Evolutionary conservation across 2,329 filamentous ascomycete species (phyloP).

Genomic region (Claviceps paspali): DNA sequence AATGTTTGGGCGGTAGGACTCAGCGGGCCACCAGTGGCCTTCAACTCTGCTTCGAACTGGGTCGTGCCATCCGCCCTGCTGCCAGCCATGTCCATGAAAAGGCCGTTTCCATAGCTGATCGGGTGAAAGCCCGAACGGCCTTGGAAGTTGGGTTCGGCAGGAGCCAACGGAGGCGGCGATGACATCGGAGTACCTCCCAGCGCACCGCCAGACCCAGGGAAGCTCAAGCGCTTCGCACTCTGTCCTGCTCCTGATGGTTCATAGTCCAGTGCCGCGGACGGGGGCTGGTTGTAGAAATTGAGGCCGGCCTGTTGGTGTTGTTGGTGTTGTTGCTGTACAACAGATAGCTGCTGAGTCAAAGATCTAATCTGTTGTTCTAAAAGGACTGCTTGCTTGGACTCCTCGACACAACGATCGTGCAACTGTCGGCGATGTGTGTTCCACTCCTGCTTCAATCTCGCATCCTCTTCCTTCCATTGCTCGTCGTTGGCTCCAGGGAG

Average conservation of each 20-base stretch:
- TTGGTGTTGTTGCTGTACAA: slow-evolving; percentile 24
- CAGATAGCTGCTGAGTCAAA: slow-evolving; percentile 30
- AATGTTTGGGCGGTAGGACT: slow-evolving; percentile 63
- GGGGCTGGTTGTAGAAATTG: slow-evolving; percentile 29
- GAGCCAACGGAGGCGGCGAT: slow-evolving; percentile 2
- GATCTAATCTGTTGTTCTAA: slow-evolving; percentile 31
- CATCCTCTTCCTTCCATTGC: slow-evolving; percentile 35
- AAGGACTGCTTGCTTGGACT: slow-evolving; percentile 30
- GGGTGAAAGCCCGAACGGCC: slow-evolving; percentile 39
- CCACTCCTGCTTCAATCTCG: slow-evolving; percentile 39
- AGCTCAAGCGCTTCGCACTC: slow-evolving; percentile 29
- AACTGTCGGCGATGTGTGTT: slow-evolving; percentile 36
- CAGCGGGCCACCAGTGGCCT: slow-evolving; percentile 50
- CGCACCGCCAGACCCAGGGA: slow-evolving; percentile 2
- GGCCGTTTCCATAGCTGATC: slow-evolving; percentile 34
- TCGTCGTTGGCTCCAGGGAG: slow-evolving; percentile 47
- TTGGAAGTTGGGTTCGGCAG: slow-evolving; percentile 26
- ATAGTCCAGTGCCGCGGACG: slow-evolving; percentile 31
- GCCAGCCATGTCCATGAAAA: slow-evolving; percentile 34
- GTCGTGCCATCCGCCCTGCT: slow-evolving; percentile 22
- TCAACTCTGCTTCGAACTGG: slow-evolving; percentile 47
- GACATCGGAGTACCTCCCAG: slow-evolving; percentile 2
- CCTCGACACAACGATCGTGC: slow-evolving; percentile 31
- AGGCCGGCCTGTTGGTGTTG: slow-evolving; percentile 25
- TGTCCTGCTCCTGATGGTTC: slow-evolving; percentile 26